Base-by-base conservation (phyloP, 108 stramenopile species). In the Pseudonitzschia pungens region DNA sequence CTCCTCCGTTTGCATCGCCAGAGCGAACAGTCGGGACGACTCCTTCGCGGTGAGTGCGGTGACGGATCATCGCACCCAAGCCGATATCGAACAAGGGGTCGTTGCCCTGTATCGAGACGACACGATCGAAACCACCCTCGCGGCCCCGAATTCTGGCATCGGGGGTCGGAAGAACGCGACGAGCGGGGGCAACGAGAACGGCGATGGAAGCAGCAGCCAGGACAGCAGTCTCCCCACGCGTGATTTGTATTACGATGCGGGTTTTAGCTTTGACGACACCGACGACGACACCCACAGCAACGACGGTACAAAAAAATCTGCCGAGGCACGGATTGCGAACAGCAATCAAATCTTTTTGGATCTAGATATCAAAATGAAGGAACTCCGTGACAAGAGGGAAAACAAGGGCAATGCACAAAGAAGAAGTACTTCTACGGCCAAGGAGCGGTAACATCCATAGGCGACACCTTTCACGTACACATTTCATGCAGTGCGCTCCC, bases 341-440 rank as follows among this genome's bases (percentile, higher is more conserved):
- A 40, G 60, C 60, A 62, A 62, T 40, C 60, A 33, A 62, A 62
- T 33, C 3, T 33, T 62, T 40, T 29, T 31, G 14, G 60, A 62
- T 21, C n/a, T 33, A 14, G 60, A 33, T 62, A 18, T 28, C 32
- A 62, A 62, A 20, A 31, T 33, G 60, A 41, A 58, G 60, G 20
- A 62, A 40, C 60, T 11, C 4, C 60, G 60, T 40, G 33, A 62
- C 15, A 41, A 22, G 57, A 58, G 24, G 57, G 1, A 18, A 18
- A 11, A 48, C 14, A 48, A 48, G 9, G 14, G 18, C 14, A 10
- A 4, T 48, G 18, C 18, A 18, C 16, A 18, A 4, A 2, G 45
- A 48, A 26, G 15, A 26, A 58, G 9, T 58, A 58, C n/a, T n/a
- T n/a, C n/a, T n/a, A n/a, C n/a, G n/a, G n/a, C n/a, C n/a, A n/a